Evolutionary conservation across 2,329 filamentous ascomycete genomes (phyloP), one percentile per base, ranked within the genome.

Genomic region (Nannizziopsis barbatae): DNA sequence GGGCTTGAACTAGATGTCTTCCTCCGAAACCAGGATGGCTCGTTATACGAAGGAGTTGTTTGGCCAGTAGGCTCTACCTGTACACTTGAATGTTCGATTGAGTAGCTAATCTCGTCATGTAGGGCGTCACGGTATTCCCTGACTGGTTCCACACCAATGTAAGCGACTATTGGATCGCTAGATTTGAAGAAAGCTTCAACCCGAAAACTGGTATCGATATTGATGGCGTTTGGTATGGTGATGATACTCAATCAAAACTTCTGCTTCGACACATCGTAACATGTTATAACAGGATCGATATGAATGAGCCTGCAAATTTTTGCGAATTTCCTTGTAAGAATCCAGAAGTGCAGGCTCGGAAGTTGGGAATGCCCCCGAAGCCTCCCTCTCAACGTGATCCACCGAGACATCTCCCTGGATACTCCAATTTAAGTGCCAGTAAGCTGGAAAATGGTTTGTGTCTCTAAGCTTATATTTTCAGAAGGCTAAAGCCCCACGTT

Each of bases 141-240:
- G 77, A 80, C 51, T 80, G 75, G 71, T 66, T 80, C 43, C 74
- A 80, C 53, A 63, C 75, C 4, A 75, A 79, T 1, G 71, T 79
- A 1, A 68, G 75, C 1, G 66, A 79, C 2, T 81, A 74, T 71
- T 81, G 78, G 78, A 68, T 71, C 15, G 71, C 76, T 33, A 71
- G 75, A 55, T 69, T 80, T 58, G 60, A 63, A 7, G 61, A 59
- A 2, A 79, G 72, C 65, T 64, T 77, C 58, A 65, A 74, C 36
- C 72, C 78, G 22, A 56, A 79, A 11, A 65, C 70, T 0, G 78
- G 72, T 56, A 73, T 75, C 48, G 73, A 71, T 11, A 64, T 71
- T n/a, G 40, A 42, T 17, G 40, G 40, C 2, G 40, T 42, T 12
- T 42, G 40, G 40, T 42, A 42, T 32, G 18, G 40, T 10, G 12